phyloP scores from a whole-genome alignment of 495 filamentous ascomycete species.

The Thermochaetoides thermophila region DNA sequence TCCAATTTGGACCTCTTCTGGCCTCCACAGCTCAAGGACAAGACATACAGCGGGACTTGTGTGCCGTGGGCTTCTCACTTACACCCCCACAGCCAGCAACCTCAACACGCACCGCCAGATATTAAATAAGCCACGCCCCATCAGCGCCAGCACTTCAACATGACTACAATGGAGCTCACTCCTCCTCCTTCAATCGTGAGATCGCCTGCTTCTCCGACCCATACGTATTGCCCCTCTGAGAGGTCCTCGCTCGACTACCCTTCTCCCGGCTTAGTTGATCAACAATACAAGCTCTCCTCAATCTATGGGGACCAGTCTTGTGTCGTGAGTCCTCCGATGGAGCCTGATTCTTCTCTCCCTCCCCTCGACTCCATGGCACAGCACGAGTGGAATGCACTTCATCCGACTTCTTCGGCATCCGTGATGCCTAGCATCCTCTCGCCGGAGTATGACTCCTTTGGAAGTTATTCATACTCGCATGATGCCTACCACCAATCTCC shows the following conservation, averaged over 20 bases:
- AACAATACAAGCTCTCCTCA: slow-evolving; percentile 32
- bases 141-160: slow-evolving; percentile 1
- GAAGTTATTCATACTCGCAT: slow-evolving; percentile 32
- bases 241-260: slow-evolving; percentile 33
- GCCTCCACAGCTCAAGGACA: slow-evolving; percentile 9
- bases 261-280: slow-evolving; percentile 28
- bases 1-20: slow-evolving; percentile 11
- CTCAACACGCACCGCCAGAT: slow-evolving; percentile 12
- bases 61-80: slow-evolving; percentile 8
- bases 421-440: slow-evolving; percentile 34
- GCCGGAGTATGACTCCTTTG: slow-evolving; percentile 38
- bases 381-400: slow-evolving; percentile 27
- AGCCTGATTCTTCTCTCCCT: slow-evolving; percentile 25
- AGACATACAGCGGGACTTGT: slow-evolving; percentile 8
- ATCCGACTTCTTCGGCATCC: slow-evolving; percentile 24
- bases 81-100: slow-evolving; percentile 5
- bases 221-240: slow-evolving; percentile 33
- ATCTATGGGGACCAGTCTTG: slow-evolving; percentile 30
- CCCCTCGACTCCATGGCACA: slow-evolving; percentile 30
- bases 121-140: slow-evolving; percentile 7
- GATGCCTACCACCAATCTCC: slow-evolving; percentile 33
- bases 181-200: slow-evolving; percentile 34
- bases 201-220: slow-evolving; percentile 31
- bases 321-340: slow-evolving; percentile 23
- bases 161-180: slow-evolving; percentile 32